Percentiles rank a stretch among this genome's conserved stretches.
phyloP scores from a whole-genome alignment of 306 rosid species.

The Medicago lupulina region DNA sequence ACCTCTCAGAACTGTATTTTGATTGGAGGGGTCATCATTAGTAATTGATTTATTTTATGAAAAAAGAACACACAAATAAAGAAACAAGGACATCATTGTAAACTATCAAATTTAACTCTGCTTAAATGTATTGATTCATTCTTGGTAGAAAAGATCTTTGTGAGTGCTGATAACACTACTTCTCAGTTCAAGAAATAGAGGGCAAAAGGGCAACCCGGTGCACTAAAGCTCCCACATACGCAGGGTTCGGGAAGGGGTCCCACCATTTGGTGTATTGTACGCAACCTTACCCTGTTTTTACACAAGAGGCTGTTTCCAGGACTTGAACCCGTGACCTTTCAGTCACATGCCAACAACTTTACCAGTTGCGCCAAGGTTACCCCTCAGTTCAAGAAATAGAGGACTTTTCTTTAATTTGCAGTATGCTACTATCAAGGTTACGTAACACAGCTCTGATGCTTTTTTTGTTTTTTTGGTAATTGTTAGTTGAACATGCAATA shows the following conservation, averaged over 20 bases:
- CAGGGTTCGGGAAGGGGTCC: too few species aligned
- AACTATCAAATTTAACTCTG: slow-evolving; percentile 13
- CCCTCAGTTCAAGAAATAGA: slow-evolving; percentile 17
- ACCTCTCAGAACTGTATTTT: slow-evolving; percentile 65
- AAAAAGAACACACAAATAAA: slow-evolving; percentile 17
- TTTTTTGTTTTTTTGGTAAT: neutral
- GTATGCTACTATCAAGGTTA: neutral
- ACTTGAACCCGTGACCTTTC: too few species aligned
- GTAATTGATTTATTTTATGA: slow-evolving; percentile 53
- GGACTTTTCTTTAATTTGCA: neutral
- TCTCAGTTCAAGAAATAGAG: slow-evolving; percentile 17
- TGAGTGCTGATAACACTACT: neutral
- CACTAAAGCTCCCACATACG: too few species aligned
- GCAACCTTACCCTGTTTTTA: too few species aligned
- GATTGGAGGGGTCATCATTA: slow-evolving; percentile 66
- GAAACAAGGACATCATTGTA: slow-evolving; percentile 9
- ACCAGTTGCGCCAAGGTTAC: too few species aligned
- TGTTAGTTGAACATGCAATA: neutral
- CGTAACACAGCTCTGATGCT: neutral
- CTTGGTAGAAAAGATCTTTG: neutral
- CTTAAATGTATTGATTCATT: slow-evolving; percentile 3
- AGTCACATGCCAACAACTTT: too few species aligned
- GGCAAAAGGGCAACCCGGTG: too few species aligned
- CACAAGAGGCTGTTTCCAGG: too few species aligned
- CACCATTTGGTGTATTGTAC: too few species aligned